These are phyloP conservation scores for Citeromyces matritensis DNA, from an alignment of 805 yeast species.

Conservation along the genomic window DNA sequence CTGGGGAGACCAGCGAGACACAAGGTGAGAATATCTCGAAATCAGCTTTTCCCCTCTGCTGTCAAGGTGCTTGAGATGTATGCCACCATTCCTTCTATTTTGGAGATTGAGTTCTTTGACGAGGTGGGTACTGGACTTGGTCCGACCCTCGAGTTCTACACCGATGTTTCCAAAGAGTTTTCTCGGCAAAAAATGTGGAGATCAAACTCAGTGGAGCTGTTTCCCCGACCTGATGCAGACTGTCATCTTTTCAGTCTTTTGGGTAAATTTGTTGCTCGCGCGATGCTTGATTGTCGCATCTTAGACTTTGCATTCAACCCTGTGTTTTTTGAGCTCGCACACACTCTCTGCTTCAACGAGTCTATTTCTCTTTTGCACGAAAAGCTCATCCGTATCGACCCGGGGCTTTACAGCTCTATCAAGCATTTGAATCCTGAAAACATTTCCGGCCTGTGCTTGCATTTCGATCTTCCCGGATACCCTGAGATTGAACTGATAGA, in stretches of 20 bases:
- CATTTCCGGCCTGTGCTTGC: conserved; percentile 25
- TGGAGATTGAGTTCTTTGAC: conserved; percentile 78
- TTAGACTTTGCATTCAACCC: conserved; percentile 71
- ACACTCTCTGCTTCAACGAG: conserved; percentile 8
- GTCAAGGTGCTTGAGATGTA: conserved; percentile 61
- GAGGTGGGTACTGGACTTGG: conserved; percentile 97
- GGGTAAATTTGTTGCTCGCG: conserved; percentile 79
- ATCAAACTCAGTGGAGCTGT: conserved; percentile 24
- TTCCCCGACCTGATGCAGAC: conserved; percentile 46
- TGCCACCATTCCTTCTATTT: conserved; percentile 64
- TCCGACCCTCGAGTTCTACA: conserved; percentile 88
- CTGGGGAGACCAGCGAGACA: conserved; percentile 69
- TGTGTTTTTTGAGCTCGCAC: conserved; percentile 51
- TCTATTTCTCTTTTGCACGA: conserved; percentile 11
- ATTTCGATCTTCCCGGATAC: conserved; percentile 69
- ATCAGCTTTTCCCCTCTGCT: conserved; percentile 59
- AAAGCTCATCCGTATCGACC: conserved; percentile 37
- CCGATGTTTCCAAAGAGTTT: conserved; percentile 67
- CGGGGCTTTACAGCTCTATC: conserved; percentile 41
- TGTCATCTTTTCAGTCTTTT: conserved; percentile 43
- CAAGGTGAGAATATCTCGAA: conserved; percentile 66
- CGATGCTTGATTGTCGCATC: conserved; percentile 76
- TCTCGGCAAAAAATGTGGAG: conserved; percentile 63
- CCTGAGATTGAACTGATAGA: conserved; percentile 40
- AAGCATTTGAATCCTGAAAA: conserved; percentile 18